Conservation (phyloP, 1,284 basidiomycete species). For the Irpex sp. region DNA sequence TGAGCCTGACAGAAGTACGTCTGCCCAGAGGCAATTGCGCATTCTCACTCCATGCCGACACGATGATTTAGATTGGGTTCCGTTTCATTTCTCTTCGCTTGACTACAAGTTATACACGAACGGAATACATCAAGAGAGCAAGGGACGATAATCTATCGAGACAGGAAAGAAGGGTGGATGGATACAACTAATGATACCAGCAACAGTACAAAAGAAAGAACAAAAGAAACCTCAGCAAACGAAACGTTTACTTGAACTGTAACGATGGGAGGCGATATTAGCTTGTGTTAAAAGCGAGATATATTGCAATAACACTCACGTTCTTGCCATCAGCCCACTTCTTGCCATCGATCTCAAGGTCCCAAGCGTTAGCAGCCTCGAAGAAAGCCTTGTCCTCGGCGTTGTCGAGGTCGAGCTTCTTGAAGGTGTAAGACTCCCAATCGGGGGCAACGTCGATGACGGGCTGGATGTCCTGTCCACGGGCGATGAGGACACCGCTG, state of each 20-base stretch:
- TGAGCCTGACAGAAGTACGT: no score
- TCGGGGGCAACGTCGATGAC: conserved; percentile 88
- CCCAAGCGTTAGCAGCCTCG: conserved; percentile 88
- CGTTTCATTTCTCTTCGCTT: conserved; percentile 4
- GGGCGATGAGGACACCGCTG: conserved; percentile 77
- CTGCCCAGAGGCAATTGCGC: no score
- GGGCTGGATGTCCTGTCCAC: conserved; percentile 70
- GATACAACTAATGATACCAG: conserved; percentile 9
- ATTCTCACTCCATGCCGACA: no score
- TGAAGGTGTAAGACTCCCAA: conserved; percentile 87
- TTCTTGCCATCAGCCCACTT: conserved; percentile 86
- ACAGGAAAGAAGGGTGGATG: conserved; percentile 10
- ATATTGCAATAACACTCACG: conserved; percentile 36
- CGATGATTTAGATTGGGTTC: background rate
- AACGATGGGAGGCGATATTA: background rate
- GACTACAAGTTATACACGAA: conserved; percentile 6
- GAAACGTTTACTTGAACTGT: conserved; percentile 30
- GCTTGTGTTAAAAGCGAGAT: background rate
- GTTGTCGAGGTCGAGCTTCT: conserved; percentile 64
- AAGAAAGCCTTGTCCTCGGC: conserved; percentile 83
- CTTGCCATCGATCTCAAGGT: conserved; percentile 81
- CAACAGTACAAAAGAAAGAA: background rate
- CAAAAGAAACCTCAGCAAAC: background rate
- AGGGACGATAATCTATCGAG: conserved; percentile 10
- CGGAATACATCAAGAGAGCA: conserved; percentile 4